Conservation (phyloP, 2,329 filamentous ascomycete species). For the Aspergillus carbonarius region DNA sequence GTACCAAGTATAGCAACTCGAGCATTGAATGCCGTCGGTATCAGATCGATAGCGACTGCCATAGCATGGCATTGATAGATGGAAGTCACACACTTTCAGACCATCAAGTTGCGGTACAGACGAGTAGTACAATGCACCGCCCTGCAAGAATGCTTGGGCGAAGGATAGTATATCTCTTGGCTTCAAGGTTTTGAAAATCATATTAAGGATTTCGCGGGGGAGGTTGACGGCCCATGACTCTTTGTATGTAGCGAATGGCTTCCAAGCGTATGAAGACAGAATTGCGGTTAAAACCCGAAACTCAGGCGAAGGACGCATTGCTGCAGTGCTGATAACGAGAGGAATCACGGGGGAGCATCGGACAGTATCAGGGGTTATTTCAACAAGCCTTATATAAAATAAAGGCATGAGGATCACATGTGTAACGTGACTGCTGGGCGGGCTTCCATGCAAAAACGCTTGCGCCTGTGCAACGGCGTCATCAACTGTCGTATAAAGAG, state of each 20-base stretch:
- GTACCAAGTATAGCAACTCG: not conserved
- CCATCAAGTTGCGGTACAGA: not conserved
- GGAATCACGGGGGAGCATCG: not conserved
- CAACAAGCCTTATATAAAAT: not conserved
- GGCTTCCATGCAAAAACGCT: too few relatives aligned
- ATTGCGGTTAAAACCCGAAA: not conserved
- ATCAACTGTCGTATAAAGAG: too few relatives aligned
- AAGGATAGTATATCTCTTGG: not conserved
- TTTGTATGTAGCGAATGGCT: not conserved
- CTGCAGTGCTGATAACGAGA: not conserved
- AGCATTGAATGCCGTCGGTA: not conserved
- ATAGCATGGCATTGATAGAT: not conserved
- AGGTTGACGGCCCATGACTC: not conserved
- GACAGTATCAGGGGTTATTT: not conserved
- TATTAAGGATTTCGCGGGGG: not conserved
- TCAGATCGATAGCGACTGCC: not conserved
- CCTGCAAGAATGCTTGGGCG: not conserved
- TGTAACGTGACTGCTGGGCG: not conserved
- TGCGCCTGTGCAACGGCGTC: too few relatives aligned
- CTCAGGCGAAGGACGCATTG: not conserved
- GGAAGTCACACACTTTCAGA: not conserved
- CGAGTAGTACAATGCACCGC: constrained; percentile 1
- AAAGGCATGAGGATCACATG: not conserved
- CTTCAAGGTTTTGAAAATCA: not conserved
- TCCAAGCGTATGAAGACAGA: not conserved